Evolutionary conservation across 345 rosid species (phyloP).

Genomic region (Euphorbia pulcherrima): DNA sequence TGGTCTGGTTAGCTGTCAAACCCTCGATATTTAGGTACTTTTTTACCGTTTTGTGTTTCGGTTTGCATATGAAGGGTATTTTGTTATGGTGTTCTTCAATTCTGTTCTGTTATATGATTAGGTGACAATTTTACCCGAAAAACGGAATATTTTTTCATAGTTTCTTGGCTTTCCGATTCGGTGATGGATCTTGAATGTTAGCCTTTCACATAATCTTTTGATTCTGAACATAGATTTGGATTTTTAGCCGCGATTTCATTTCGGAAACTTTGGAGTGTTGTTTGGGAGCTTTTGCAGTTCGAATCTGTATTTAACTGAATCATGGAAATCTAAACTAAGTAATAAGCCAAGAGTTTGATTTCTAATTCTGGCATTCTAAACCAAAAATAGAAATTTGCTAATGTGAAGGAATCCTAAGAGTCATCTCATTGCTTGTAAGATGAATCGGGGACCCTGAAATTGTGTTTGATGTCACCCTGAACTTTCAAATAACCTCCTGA

Average conservation of each 20-base stretch:
- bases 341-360: too few relatives aligned
- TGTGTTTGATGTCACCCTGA: too few relatives aligned
- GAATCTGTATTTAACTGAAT: background rate
- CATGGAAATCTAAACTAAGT: too few relatives aligned
- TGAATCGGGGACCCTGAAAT: too few relatives aligned
- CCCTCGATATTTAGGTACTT: conserved; percentile 39
- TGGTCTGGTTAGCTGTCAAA: conserved; percentile 59
- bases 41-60: background rate
- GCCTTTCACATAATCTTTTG: background rate
- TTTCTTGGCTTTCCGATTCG: background rate
- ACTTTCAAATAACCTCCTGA: too few relatives aligned
- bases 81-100: background rate
- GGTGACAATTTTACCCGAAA: background rate
- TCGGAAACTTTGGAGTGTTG: background rate
- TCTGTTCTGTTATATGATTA: background rate
- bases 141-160: background rate
- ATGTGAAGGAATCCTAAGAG: background rate
- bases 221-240: background rate
- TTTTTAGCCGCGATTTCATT: background rate
- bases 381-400: background rate
- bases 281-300: background rate
- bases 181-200: background rate
- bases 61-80: background rate
- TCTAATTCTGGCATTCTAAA: background rate
- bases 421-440: background rate